Evolutionary conservation across 371 early-diverging fungal species (phyloP).

Genomic region (Lichtheimia ramosa): DNA sequence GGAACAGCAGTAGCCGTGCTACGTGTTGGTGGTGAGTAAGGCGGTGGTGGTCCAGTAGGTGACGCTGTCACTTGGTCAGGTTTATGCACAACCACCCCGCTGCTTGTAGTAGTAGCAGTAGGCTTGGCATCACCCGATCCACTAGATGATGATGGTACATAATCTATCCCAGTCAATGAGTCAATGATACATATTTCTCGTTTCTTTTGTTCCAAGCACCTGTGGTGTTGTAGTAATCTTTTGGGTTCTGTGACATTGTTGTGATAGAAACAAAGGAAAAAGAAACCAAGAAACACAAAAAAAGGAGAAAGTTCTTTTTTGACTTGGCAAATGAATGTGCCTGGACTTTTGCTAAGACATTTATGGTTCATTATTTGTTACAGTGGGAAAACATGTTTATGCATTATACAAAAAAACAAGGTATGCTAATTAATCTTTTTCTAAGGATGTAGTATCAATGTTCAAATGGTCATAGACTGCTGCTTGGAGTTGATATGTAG

Average conservation of each 20-base stretch:
- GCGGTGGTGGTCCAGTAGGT: slow-evolving; percentile 14
- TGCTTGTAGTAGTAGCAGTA: too few species aligned
- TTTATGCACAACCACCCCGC: background rate
- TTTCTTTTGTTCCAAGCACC: slow-evolving; percentile 1
- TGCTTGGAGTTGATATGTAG: background rate
- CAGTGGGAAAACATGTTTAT: too few species aligned
- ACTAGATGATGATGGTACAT: too few species aligned
- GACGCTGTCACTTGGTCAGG: slow-evolving; percentile 7
- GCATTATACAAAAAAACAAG: too few species aligned
- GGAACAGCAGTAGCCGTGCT: background rate
- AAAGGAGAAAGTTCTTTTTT: slow-evolving; percentile 1
- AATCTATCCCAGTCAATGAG: too few species aligned
- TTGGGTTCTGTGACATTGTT: slow-evolving; percentile 16
- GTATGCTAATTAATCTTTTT: too few species aligned
- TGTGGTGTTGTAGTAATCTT: slow-evolving; percentile 21
- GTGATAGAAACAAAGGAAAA: background rate
- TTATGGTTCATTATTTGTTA: too few species aligned
- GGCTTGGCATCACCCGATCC: too few species aligned
- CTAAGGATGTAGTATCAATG: background rate
- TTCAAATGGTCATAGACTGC: background rate
- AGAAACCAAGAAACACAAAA: slow-evolving; percentile 7
- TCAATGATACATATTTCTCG: too few species aligned
- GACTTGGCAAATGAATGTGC: background rate
- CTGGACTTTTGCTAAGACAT: background rate
- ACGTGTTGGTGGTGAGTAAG: slow-evolving; percentile 10